Conservation (phyloP, 192 early-diverging fungal species). For the Physocladia obscura region DNA sequence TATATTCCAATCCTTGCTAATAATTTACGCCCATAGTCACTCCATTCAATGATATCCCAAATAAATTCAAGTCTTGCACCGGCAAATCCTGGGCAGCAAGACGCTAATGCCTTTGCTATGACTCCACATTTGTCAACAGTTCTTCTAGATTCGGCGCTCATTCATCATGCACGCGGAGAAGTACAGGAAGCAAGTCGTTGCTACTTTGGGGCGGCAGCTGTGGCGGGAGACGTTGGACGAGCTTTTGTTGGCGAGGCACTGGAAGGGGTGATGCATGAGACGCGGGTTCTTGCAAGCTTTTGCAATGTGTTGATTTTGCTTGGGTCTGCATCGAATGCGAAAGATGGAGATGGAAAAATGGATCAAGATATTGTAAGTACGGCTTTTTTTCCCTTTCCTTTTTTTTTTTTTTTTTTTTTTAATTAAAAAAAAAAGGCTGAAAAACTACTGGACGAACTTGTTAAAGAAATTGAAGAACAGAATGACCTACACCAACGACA, state of each 20-base stretch:
- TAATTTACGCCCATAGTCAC: not conserved
- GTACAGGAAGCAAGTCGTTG: constrained; percentile 7
- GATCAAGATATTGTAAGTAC: not conserved
- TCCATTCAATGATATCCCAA: not conserved
- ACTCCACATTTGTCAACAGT: constrained; percentile 3
- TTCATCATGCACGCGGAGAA: constrained; percentile 1
- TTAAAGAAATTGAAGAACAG: constrained; percentile 2
- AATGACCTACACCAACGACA: no score
- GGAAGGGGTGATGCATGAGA: not conserved
- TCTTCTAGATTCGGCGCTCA: constrained; percentile 12
- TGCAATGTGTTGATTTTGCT: constrained; percentile 12
- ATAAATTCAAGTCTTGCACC: no score
- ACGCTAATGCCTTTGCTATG: not conserved
- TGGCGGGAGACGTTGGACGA: constrained; percentile 2
- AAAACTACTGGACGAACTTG: constrained; percentile 1
- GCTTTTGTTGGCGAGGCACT: not conserved
- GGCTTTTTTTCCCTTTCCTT: not conserved
- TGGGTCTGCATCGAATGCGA: not conserved
- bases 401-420: not conserved
- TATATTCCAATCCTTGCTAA: not conserved
- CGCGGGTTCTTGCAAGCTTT: constrained; percentile 1
- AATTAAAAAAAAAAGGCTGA: not conserved
- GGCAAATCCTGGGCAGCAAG: not conserved
- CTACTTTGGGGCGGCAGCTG: constrained; percentile 25
- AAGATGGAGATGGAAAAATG: constrained; percentile 4